Evolutionary conservation across 2,329 filamentous ascomycete genomes (phyloP).

Genomic region (Trichothecium sympodiale): DNA sequence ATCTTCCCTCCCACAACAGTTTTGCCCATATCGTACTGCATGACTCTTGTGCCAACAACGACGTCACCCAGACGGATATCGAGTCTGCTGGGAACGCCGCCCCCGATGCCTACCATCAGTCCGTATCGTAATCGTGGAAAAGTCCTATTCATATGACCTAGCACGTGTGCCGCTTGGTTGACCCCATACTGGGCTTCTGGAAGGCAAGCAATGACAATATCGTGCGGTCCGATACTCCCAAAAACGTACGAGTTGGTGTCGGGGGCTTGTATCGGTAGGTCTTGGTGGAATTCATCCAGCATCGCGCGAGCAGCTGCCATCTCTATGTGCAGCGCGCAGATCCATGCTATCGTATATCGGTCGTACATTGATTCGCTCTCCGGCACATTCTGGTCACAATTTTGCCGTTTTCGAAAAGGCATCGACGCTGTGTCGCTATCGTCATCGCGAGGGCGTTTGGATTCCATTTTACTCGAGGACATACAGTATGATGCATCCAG

Average conservation of each 20-base stretch:
- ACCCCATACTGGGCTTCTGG: constrained; percentile 10
- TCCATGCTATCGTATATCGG: constrained; percentile 20
- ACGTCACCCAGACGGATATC: constrained; percentile 13
- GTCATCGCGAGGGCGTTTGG: no score
- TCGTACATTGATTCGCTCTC: no score
- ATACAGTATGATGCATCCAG: no score
- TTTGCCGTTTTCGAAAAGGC: no score
- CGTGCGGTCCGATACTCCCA: constrained; percentile 10
- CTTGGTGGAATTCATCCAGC: constrained; percentile 13
- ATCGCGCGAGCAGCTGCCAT: constrained; percentile 14
- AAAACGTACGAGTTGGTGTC: constrained; percentile 15
- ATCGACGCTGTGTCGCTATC: no score
- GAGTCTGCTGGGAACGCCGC: constrained; percentile 7
- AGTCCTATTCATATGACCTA: constrained; percentile 6
- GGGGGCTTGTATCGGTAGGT: background rate
- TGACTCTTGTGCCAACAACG: constrained; percentile 7
- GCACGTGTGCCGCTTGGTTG: constrained; percentile 11
- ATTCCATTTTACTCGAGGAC: no score
- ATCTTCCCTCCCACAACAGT: background rate
- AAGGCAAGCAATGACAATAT: constrained; percentile 15
- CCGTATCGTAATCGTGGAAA: constrained; percentile 6
- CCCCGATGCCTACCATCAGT: constrained; percentile 14
- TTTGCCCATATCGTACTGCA: constrained; percentile 9
- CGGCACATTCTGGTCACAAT: no score
- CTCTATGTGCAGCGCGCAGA: constrained; percentile 16